phyloP scores from a whole-genome alignment of 768 basidiomycete genomes.

The Tylopilus plumbeoviolaceoides region DNA sequence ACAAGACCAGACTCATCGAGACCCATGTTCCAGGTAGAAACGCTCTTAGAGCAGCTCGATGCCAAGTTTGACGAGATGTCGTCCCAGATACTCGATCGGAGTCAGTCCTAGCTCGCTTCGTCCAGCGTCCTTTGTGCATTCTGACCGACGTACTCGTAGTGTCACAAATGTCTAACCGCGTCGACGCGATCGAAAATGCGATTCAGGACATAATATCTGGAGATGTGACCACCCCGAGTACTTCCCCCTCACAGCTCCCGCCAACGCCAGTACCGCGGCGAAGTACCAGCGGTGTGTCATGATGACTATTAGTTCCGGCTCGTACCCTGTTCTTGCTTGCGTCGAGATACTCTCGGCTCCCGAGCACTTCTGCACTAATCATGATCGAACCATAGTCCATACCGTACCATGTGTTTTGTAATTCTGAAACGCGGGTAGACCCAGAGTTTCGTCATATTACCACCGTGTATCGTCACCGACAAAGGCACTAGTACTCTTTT shows the following conservation, averaged over 20 bases:
- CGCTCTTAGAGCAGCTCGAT: conserved; percentile 83
- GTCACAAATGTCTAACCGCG: conserved; percentile 89
- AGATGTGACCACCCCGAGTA: conserved; percentile 46
- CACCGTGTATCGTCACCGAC: too few species aligned
- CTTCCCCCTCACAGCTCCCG: conserved; percentile 51
- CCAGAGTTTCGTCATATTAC: background rate
- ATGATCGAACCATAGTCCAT: conserved; percentile 9
- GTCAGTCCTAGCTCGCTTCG: conserved; percentile 38
- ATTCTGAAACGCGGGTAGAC: background rate
- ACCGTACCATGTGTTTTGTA: conserved; percentile 13
- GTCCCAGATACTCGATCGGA: conserved; percentile 77
- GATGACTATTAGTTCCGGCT: conserved; percentile 11
- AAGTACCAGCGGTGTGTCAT: conserved; percentile 35
- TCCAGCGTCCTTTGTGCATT: background rate
- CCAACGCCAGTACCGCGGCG: conserved; percentile 37
- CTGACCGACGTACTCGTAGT: conserved; percentile 44
- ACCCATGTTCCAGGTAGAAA: conserved; percentile 64
- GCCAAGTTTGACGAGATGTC: conserved; percentile 93
- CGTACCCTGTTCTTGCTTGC: conserved; percentile 9
- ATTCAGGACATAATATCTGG: conserved; percentile 91
- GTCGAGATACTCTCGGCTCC: conserved; percentile 8
- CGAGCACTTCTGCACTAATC: conserved; percentile 16
- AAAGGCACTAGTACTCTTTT: too few species aligned
- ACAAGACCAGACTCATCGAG: background rate
- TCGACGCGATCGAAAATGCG: conserved; percentile 83